Base-by-base conservation (phyloP, 1,139 yeast species). In the Suhomyces anneliseae region DNA sequence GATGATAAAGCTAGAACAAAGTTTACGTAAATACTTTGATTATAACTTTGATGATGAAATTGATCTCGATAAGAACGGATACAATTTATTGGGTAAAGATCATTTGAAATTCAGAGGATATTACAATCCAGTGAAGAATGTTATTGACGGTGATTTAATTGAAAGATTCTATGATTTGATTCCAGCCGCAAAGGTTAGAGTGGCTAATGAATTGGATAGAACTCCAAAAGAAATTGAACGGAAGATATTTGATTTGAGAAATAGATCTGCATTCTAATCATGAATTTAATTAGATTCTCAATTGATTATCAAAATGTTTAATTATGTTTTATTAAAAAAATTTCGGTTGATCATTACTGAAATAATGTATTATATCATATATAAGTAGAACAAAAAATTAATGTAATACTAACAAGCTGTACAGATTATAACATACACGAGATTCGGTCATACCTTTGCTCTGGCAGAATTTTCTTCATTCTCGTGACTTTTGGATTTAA, bases 61-160 rank as follows among this genome's bases (percentile, higher is more conserved):
- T 33, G 68, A 75, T 15, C 52, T 45, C 3, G 51, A 58, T 15
- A 51, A 50, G 7, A 47, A 52, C 10, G 60, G 59, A 8, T 50
- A 47, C 44, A 68, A 66, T 39, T 40, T 83, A 12, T 69, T 84
- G 3, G 95, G 87, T 0, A 74, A 93, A 48, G 88, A 87, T 54
- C 88, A 85, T 49, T 53, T 80, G 54, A 78, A 79, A 51, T 90
- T 77, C 60, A 70, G 97, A 44, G 78, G 97, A 44, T 87, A 85
- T 60, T 90, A 89, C 59, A 83, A 82, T 19, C 97, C 97, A 0
- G 81, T 78, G 7, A 85, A 83, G 54, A 78, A 82, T 46, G 83
- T 88, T 2, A 76, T 93, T 39, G 98, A 93, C 65, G 99, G 99
- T 9, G 98, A 93, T 62, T 70, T 89, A 29, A 72, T 93, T 44